Percentiles rank a stretch among this genome's conserved stretches.
Evolutionary conservation across 805 yeast species (phyloP).

Genomic region (Candida pseudoglaebosa): DNA sequence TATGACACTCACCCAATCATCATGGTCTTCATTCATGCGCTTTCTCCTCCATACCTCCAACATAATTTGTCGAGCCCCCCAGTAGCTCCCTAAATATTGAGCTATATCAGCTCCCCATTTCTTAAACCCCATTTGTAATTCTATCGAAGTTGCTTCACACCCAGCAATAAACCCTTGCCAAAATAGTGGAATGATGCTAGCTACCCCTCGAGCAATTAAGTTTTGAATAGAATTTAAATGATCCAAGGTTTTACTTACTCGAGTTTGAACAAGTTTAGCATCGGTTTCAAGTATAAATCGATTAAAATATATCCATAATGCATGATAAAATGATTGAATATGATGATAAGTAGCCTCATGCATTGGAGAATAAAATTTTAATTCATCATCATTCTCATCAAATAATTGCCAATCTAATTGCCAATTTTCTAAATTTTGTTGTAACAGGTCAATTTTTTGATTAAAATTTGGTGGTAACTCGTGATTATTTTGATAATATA

Average conservation of each 20-base stretch:
- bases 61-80: conserved; percentile 85
- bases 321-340: conserved; percentile 72
- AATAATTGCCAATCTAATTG: conserved; percentile 67
- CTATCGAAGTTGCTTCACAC: conserved; percentile 61
- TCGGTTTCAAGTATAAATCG: conserved; percentile 55
- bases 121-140: conserved; percentile 62
- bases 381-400: conserved; percentile 15
- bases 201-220: conserved; percentile 51
- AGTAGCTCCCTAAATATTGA: conserved; percentile 62
- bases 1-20: conserved; percentile 75
- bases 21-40: conserved; percentile 51
- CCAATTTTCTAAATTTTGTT: conserved; percentile 59
- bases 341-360: conserved; percentile 79
- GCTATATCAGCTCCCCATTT: conserved; percentile 69
- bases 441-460: conserved; percentile 25
- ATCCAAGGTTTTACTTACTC: conserved; percentile 56
- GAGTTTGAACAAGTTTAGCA: conserved; percentile 56
- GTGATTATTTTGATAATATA: conserved; percentile 39
- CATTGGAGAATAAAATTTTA: conserved; percentile 45
- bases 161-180: conserved; percentile 93
- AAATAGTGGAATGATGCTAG: conserved; percentile 68
- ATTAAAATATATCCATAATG: conserved; percentile 65
- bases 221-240: conserved; percentile 62
- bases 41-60: conserved; percentile 81
- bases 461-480: conserved; percentile 22